Evolutionary conservation across 345 rosid species (phyloP).

Genomic region (Conringia planisiliqua): DNA sequence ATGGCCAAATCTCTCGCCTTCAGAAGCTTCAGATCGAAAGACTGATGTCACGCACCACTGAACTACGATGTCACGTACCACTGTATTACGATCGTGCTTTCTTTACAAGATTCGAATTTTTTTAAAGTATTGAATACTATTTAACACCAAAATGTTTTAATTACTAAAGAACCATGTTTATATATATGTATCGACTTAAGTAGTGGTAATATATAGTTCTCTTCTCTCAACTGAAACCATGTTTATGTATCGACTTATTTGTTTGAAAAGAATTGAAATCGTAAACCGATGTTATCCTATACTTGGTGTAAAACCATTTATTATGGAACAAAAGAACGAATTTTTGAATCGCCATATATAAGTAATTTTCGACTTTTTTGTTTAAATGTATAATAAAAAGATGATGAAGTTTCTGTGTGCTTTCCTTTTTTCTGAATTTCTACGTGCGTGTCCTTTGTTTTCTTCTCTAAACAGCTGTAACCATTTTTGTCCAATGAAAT

Average conservation of each 20-base stretch:
- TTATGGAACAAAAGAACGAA: neutral
- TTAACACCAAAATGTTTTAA: neutral
- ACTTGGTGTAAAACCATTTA: neutral
- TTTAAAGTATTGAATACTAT: neutral
- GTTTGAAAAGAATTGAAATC: too few species aligned
- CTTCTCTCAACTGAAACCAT: neutral
- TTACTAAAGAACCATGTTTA: neutral
- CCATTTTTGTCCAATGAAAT: slow-evolving; percentile 26
- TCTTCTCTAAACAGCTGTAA: slow-evolving; percentile 24
- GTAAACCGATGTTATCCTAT: too few species aligned
- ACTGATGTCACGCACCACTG: neutral
- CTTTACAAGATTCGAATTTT: neutral
- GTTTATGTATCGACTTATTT: too few species aligned
- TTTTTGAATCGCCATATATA: neutral
- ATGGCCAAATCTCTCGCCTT: neutral
- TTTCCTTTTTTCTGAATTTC: neutral
- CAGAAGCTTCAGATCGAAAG: neutral
- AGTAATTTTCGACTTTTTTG: too few species aligned
- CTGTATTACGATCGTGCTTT: neutral
- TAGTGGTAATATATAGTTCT: neutral
- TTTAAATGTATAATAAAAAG: neutral
- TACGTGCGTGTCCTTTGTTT: neutral
- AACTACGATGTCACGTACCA: neutral
- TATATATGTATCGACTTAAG: neutral
- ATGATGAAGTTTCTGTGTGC: neutral